These are phyloP conservation scores for Salinomyces thailandicus DNA, from an alignment of 2,329 filamentous ascomycete genomes.

Conservation along the genomic window DNA sequence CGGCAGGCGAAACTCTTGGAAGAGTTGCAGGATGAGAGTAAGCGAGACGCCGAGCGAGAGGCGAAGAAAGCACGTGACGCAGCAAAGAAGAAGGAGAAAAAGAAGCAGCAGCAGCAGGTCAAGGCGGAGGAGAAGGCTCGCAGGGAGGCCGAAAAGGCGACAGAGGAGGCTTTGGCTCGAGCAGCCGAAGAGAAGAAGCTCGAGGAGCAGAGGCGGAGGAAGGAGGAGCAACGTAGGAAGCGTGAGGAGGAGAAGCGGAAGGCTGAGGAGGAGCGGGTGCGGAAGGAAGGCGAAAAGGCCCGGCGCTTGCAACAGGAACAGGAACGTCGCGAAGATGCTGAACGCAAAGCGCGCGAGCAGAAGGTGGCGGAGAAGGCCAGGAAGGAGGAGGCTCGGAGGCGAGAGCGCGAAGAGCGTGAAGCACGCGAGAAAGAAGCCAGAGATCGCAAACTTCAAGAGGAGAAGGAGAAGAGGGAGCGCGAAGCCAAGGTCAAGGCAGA, in stretches of 20 bases:
- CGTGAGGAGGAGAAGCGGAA: slow-evolving; percentile 83
- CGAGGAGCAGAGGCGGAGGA: slow-evolving; percentile 70
- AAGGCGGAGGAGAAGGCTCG: slow-evolving; percentile 85
- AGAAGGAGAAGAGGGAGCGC: slow-evolving; percentile 49
- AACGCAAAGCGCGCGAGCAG: slow-evolving; percentile 70
- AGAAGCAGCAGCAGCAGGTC: slow-evolving; percentile 74
- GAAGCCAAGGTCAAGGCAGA: slow-evolving; percentile 44
- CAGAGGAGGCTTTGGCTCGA: slow-evolving; percentile 67
- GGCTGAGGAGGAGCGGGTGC: slow-evolving; percentile 75
- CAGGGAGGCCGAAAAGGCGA: slow-evolving; percentile 79
- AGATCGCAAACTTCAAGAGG: slow-evolving; percentile 53
- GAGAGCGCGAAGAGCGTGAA: slow-evolving; percentile 55
- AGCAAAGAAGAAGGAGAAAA: slow-evolving; percentile 91
- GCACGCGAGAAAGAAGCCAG: slow-evolving; percentile 63
- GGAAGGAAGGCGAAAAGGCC: slow-evolving; percentile 76
- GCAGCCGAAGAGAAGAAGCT: slow-evolving; percentile 66
- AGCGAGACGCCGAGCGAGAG: slow-evolving; percentile 65
- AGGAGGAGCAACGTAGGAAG: slow-evolving; percentile 85
- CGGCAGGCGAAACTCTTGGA: slow-evolving; percentile 83
- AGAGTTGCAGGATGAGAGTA: slow-evolving; percentile 78
- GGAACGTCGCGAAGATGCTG: slow-evolving; percentile 72
- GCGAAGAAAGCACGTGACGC: slow-evolving; percentile 91
- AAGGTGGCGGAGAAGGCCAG: slow-evolving; percentile 75
- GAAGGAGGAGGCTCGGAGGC: slow-evolving; percentile 60
- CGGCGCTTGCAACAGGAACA: slow-evolving; percentile 72